Evolutionary conservation across 2,329 filamentous ascomycete genomes (phyloP).

Genomic region (Teratosphaeriaceae sp.): DNA sequence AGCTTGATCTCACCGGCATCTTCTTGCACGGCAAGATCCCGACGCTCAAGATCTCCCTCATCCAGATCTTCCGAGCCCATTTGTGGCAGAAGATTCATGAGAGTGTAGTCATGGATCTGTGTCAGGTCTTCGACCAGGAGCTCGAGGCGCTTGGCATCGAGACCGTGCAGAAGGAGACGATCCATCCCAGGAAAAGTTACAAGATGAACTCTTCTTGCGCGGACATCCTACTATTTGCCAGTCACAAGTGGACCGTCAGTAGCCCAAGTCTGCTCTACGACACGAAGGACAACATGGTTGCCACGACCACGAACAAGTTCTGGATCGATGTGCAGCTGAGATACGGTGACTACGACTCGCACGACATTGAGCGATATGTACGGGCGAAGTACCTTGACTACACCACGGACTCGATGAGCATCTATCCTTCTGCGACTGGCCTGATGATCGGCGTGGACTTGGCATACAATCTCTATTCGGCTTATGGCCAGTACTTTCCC

Average conservation of each 20-base stretch:
- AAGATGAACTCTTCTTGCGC: conserved; percentile 99
- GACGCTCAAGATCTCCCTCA: conserved; percentile 93
- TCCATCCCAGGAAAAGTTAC: conserved; percentile 98
- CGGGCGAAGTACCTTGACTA: conserved; percentile 98
- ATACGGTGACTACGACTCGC: conserved; percentile 97
- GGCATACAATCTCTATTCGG: conserved; percentile 96
- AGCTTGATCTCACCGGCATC: conserved; percentile 94
- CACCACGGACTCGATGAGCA: conserved; percentile 97
- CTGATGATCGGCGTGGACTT: conserved; percentile 97
- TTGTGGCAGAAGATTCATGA: conserved; percentile 99
- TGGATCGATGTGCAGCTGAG: conserved; percentile 96
- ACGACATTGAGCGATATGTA: conserved; percentile 97
- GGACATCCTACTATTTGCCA: conserved; percentile 93
- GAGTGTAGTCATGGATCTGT: conserved; percentile 97
- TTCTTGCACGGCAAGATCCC: conserved; percentile 99
- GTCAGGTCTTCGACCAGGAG: conserved; percentile 97
- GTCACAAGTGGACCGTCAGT: conserved; percentile 98
- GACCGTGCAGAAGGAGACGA: conserved; percentile 97
- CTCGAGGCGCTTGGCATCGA: conserved; percentile 93
- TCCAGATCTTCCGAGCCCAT: conserved; percentile 98
- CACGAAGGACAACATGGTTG: conserved; percentile 90
- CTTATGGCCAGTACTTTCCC: conserved; percentile 98
- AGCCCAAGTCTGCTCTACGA: conserved; percentile 89
- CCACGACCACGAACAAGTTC: conserved; percentile 97
- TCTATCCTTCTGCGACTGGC: conserved; percentile 94